phyloP scores from a whole-genome alignment of 306 rosid species.

The Begonia loranthoides region DNA sequence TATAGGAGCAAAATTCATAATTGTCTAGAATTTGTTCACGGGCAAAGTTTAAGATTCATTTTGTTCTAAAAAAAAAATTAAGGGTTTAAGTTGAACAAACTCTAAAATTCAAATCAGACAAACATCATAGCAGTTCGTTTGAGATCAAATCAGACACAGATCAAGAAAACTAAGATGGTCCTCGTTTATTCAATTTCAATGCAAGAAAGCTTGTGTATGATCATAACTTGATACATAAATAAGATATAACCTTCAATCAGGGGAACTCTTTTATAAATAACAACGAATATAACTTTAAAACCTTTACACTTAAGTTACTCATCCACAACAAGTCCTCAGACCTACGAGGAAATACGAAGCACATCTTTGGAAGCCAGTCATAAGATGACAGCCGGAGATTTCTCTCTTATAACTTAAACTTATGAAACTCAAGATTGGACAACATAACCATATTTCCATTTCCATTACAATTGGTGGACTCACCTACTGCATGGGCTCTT shows the following conservation, averaged over 20 bases:
- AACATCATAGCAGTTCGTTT: too few species aligned
- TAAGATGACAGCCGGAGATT: slow-evolving; percentile 22
- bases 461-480: slow-evolving; percentile 20
- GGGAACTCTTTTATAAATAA: slow-evolving; percentile 16
- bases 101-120: too few species aligned
- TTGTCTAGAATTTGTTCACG: too few species aligned
- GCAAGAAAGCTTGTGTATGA: not conserved
- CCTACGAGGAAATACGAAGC: slow-evolving; percentile 17
- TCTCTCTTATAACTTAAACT: slow-evolving; percentile 32
- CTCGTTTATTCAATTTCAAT: not conserved
- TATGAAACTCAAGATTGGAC: slow-evolving; percentile 28
- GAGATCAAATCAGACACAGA: not conserved
- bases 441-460: slow-evolving; percentile 29
- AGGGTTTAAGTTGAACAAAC: too few species aligned
- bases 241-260: not conserved
- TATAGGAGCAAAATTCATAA: too few species aligned
- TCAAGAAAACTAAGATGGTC: not conserved
- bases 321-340: slow-evolving; percentile 39
- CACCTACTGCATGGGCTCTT: slow-evolving; percentile 14
- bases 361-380: slow-evolving; percentile 21
- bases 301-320: slow-evolving; percentile 39
- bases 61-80: too few species aligned
- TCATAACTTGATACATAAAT: not conserved
- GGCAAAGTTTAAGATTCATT: too few species aligned
- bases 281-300: slow-evolving; percentile 45